phyloP scores from a whole-genome alignment of 2,329 filamentous ascomycete genomes.

The Teratosphaeria viscida region DNA sequence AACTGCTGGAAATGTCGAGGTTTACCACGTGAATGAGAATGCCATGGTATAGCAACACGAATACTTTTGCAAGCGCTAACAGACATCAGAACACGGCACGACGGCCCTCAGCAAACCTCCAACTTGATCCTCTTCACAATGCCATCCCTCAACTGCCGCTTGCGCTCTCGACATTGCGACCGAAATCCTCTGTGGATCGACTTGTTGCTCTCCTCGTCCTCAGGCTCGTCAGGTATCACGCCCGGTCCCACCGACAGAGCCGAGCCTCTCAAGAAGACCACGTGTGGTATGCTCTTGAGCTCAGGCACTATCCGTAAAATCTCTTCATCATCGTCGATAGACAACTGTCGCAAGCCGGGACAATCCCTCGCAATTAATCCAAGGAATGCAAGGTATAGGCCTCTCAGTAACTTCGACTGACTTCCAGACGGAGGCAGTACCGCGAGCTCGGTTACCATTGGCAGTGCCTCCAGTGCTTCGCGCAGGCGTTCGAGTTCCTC shows the following conservation, averaged over 20 bases:
- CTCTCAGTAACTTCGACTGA: slow-evolving; percentile 13
- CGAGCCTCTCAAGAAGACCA: neutral
- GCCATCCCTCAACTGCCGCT: neutral
- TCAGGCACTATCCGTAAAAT: slow-evolving; percentile 9
- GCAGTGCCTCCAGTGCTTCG: slow-evolving; percentile 10
- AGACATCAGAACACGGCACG: too few species aligned
- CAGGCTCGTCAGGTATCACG: neutral
- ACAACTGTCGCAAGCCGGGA: slow-evolving; percentile 9
- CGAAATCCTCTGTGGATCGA: neutral
- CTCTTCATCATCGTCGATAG: slow-evolving; percentile 8
- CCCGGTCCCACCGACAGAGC: neutral
- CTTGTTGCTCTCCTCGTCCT: neutral
- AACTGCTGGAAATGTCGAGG: too few species aligned
- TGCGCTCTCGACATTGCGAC: neutral
- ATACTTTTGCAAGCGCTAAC: too few species aligned
- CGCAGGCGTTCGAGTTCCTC: slow-evolving; percentile 16
- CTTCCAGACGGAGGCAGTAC: slow-evolving; percentile 11
- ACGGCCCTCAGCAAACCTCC: neutral
- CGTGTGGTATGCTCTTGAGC: neutral
- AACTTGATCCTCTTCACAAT: neutral
- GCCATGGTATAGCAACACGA: too few species aligned
- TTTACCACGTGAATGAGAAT: too few species aligned
- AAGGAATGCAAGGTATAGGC: slow-evolving; percentile 18
- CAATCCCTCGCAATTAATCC: slow-evolving; percentile 10
- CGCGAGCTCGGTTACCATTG: slow-evolving; percentile 11